phyloP scores from a whole-genome alignment of 176 grass and related monocot species.

The Juncus inflexus region DNA sequence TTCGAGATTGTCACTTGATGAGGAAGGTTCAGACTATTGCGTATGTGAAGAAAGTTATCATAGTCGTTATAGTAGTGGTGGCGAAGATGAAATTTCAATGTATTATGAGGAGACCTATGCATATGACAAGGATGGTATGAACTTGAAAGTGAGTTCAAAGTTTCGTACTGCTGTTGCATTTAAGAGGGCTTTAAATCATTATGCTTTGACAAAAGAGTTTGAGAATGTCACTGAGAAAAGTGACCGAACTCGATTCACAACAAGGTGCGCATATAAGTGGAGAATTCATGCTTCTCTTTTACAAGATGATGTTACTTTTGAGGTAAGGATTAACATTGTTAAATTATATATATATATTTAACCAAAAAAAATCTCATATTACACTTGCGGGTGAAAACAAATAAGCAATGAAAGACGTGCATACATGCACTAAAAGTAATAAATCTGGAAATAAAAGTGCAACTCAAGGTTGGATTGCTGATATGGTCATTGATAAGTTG shows the following conservation, averaged over 20 bases:
- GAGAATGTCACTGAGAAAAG: not conserved
- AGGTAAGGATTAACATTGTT: no score
- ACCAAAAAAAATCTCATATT: no score
- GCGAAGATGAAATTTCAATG: not conserved
- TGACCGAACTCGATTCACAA: not conserved
- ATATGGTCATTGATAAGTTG: not conserved
- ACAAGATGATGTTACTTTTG: not conserved
- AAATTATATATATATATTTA: no score
- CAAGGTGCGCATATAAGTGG: not conserved
- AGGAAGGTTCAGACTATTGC: not conserved
- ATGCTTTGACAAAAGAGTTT: no score
- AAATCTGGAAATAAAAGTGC: constrained; percentile 13
- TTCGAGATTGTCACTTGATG: not conserved
- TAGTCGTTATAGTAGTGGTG: not conserved
- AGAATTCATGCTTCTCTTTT: not conserved
- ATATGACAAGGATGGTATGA: not conserved
- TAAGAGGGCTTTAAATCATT: no score
- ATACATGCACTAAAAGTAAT: not conserved
- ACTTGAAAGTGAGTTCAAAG: no score
- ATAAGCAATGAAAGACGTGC: constrained; percentile 4
- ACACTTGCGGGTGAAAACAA: not conserved
- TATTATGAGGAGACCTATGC: constrained; percentile 2
- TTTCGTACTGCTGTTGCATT: no score
- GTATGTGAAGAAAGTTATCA: constrained; percentile 7
- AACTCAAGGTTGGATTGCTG: constrained; percentile 10